Base-by-base conservation (phyloP, 1,284 basidiomycete species). In the Melanopsichium pennsylvanicum region DNA sequence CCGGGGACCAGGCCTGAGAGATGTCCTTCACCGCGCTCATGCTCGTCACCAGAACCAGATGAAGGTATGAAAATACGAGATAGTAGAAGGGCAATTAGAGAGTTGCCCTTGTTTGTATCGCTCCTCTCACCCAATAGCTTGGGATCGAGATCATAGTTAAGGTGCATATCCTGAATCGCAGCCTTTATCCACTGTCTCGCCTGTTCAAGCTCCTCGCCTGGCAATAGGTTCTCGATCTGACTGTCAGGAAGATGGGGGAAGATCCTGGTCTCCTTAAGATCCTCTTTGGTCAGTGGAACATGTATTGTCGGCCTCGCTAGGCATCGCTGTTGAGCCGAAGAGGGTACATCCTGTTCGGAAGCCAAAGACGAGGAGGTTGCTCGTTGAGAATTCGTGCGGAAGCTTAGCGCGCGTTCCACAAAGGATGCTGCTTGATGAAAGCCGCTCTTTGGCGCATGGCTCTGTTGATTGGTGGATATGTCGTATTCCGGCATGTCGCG, bases 81-180 rank as follows among this genome's bases (percentile, higher is more conserved):
- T 12, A 76, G 62, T 7, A 73, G 54, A 2, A 61, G 54, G 2
- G 74, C 58, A 18, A 76, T 56, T 22, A 67, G 50, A 10, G 59
- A 52, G 35, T 63, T 56, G 35, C 74, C 74, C 25, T 51, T 35
- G 29, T 75, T 68, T 19, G 44, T 37, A 12, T 60, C 66, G 25
- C 62, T 61, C 4, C 63, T 49, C 42, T 77, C 67, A 22, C 59
- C 70, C 2, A 79, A 54, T 5, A 66, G 38, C 37, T 63, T 61
- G 1, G 71, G 62, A 37, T 79, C 76, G 18, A 79, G 62, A 16
- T 67, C 49, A 50, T 58, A 76, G 33, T 74, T 68, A 27, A 75
- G 56, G 39, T 75, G 60, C 74, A 75, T 75, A 45, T 76, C 74
- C 22, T 64, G 60, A 23, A 76, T 33, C 3, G 74, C 67, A 3